Evolutionary conservation across 1,284 basidiomycete species (phyloP), one percentile per base, ranked within the genome.

Genomic region (Fomitiporia mediterranea): DNA sequence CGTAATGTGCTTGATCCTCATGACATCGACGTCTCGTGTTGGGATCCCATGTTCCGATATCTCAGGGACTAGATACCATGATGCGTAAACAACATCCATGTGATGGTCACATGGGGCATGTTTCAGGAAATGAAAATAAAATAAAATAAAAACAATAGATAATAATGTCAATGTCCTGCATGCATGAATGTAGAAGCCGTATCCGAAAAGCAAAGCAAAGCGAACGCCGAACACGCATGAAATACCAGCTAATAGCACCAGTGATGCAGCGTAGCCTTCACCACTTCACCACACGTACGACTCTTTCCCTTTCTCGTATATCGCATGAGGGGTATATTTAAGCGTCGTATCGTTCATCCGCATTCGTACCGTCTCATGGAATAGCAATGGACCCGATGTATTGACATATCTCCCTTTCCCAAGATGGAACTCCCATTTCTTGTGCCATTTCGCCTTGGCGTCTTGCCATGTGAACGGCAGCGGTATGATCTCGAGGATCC

Each of bases 321-420:
- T 61, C 32, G 82, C 82, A 30, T 68, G 70, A 1, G 83, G 82
- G 21, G 63, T 72, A 64, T 85, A 84, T 48, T 73, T 73, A 57
- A 80, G 64, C 15, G 57, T 60, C 32, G 66, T 43, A 57, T 75
- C 69, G 17, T 70, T 66, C 71, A 80, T 80, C 17, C 82, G 74
- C 53, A 73, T 64, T 65, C 74, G 71, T 27, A 85, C 83, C 3
- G 77, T 77, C 34, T 68, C 61, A 63, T 84, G 82, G 64, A 84
- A 79, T 19, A 56, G 44, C 5, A 70, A 70, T 4, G 81, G 79
- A 4, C 70, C 59, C 7, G 56, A 53, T 47, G 71, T 70, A 4
- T 67, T 63, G 38, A 84, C 74, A 25, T 66, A 65, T 11, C 83
- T 69, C 0, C 81, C 82, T 43, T 69, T 68, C 2, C 81, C 81